Evolutionary conservation across 306 rosid genomes (phyloP).

Genomic region (Pterocarpus macrocarpus): DNA sequence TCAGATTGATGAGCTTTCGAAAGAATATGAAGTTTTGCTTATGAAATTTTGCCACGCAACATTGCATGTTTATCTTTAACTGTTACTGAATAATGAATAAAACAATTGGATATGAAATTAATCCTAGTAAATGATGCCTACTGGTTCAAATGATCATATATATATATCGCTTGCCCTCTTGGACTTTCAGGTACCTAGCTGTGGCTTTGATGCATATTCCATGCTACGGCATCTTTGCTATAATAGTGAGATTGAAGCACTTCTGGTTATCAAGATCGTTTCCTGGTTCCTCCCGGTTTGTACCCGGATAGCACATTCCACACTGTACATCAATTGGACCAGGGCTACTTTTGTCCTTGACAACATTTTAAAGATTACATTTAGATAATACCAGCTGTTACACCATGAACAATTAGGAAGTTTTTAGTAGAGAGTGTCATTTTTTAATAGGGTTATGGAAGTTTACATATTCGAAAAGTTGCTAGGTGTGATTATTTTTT

Average conservation of each 20-base stretch:
- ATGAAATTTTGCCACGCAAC: too few species aligned
- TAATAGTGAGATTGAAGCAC: constrained; percentile 65
- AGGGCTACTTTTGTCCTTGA: background rate
- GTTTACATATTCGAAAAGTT: too few species aligned
- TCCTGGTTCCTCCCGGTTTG: constrained; percentile 60
- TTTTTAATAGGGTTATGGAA: too few species aligned
- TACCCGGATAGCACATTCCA: constrained; percentile 39
- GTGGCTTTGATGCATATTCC: constrained; percentile 85
- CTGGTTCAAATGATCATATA: background rate
- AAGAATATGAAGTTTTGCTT: too few species aligned
- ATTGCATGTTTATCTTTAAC: background rate
- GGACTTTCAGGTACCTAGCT: constrained; percentile 74
- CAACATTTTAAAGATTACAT: constrained; percentile 29
- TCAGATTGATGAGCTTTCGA: too few species aligned
- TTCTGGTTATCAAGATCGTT: constrained; percentile 60
- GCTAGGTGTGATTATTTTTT: too few species aligned
- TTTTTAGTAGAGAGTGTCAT: background rate
- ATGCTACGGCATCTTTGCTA: constrained; percentile 69
- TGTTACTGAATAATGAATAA: background rate
- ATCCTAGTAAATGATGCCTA: background rate
- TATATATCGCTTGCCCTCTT: constrained; percentile 5
- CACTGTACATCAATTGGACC: background rate
- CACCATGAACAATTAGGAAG: background rate
- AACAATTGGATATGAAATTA: constrained; percentile 7
- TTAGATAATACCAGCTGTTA: background rate